Conservation (phyloP, 805 yeast species). For the Candida suzukii region DNA sequence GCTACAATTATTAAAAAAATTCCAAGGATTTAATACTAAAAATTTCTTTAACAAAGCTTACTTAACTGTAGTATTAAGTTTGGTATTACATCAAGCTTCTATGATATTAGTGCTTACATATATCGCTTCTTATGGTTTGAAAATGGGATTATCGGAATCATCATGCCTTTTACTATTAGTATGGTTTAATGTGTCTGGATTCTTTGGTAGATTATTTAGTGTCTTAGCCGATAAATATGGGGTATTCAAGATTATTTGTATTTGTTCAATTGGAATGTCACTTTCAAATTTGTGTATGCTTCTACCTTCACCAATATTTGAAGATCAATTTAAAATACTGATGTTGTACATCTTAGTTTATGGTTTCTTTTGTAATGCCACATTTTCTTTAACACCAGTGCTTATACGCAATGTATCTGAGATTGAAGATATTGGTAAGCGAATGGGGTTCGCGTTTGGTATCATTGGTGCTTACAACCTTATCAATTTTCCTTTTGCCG, state of each 20-base stretch:
- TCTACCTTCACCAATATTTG: constrained; percentile 19
- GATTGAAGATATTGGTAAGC: constrained; percentile 16
- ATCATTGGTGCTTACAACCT: constrained; percentile 26
- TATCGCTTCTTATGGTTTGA: constrained; percentile 35
- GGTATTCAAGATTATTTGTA: constrained; percentile 46
- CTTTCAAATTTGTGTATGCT: constrained; percentile 58
- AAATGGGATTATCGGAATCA: constrained; percentile 32
- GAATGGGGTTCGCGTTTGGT: constrained; percentile 17
- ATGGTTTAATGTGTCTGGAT: constrained; percentile 38
- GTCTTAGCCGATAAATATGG: constrained; percentile 48
- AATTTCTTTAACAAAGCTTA: constrained; percentile 27
- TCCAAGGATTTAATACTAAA: constrained; percentile 28
- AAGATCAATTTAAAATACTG: constrained; percentile 35
- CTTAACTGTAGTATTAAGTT: constrained; percentile 24
- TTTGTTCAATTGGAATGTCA: constrained; percentile 36
- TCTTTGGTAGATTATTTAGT: constrained; percentile 54
- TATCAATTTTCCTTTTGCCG: constrained; percentile 23
- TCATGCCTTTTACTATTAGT: constrained; percentile 37
- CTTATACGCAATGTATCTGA: constrained; percentile 53
- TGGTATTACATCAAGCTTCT: constrained; percentile 28
- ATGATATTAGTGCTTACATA: constrained; percentile 34
- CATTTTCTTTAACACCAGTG: constrained; percentile 50
- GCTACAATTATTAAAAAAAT: constrained; percentile 18
- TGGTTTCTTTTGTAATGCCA: constrained; percentile 52
- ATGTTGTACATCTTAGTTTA: constrained; percentile 41